Evolutionary conservation across 306 rosid species (phyloP).

Genomic region (Medicago lupulina): DNA sequence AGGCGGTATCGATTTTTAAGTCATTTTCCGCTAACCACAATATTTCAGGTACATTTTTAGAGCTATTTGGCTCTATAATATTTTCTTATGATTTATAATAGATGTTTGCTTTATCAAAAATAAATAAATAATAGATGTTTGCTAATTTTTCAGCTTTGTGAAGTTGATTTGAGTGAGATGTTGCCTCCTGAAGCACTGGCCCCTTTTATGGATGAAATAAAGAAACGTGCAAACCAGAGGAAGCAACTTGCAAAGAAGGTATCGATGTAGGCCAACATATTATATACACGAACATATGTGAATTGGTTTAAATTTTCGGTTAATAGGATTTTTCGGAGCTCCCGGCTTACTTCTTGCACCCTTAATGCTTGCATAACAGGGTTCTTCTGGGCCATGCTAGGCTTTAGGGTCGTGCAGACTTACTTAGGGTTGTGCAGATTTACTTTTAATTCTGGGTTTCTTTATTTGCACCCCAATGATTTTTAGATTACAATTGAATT

Average conservation of each 20-base stretch:
- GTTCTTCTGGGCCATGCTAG: background rate
- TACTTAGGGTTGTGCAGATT: constrained; percentile 23
- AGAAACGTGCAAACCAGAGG: constrained; percentile 85
- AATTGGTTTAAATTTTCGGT: background rate
- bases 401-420: constrained; percentile 23
- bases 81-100: constrained; percentile 39
- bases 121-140: constrained; percentile 27
- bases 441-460: constrained; percentile 18
- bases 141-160: constrained; percentile 77
- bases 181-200: constrained; percentile 72
- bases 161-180: constrained; percentile 79
- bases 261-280: constrained; percentile 16
- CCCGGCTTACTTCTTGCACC: background rate
- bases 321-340: background rate
- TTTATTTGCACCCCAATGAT: background rate
- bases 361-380: constrained; percentile 8
- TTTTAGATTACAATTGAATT: constrained; percentile 19
- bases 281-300: background rate
- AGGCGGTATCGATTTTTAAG: constrained; percentile 86
- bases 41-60: constrained; percentile 68
- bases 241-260: constrained; percentile 88
- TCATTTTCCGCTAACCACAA: constrained; percentile 89
- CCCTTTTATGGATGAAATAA: constrained; percentile 90
- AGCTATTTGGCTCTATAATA: background rate
- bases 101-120: constrained; percentile 4